Base-by-base conservation (phyloP, 164 flowering plant species). In the Umbellularia californica region DNA sequence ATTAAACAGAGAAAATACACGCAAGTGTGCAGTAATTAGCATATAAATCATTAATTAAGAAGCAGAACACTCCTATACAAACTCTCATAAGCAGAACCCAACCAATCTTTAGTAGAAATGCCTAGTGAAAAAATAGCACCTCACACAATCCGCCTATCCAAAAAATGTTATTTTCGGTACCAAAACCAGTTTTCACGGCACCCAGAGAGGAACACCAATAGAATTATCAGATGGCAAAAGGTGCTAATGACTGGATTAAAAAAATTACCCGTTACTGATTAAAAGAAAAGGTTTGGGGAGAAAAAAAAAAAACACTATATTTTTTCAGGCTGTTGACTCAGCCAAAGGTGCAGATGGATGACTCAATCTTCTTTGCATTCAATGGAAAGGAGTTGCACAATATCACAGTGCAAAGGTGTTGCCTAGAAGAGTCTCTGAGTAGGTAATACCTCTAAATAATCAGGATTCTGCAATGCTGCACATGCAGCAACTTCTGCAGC, bases 401-500 rank as follows among this genome's bases (percentile, higher is more conserved):
- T 5, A 55, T 2, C 5, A 55, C 60, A 15, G 60, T 55, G 60
- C 60, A 55, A 15, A 55, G 60, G 6, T 15, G 60, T 15, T 55
- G 5, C 60, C 17, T 55, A 55, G 17, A 15, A 15, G 20, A 55
- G 60, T 55, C n/a, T 28, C 10, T 77, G 6, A 60, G 35, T n/a
- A 68, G 25, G 78, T n/a, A 64, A 50, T 80, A 92, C 99, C 93
- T 96, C 96, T 55, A 96, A 82, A 81, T 94, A 96, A 50, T 73
- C 55, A 1, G 98, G 93, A 79, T 96, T 96, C 81, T 87, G 83
- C 85, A 96, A 78, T 69, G 99, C 99, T 70, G 96, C 95, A 77
- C 98, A 94, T 17, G 99, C 99, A 77, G 97, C 76, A 77, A 94
- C 82, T 86, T 96, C 99, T 77, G 97, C 99, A 80, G 99, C 96